Evolutionary conservation across 352 stramenopile genomes (phyloP), one percentile per base, ranked within the genome.

Genomic region (Globisporangium uncinulatum): DNA sequence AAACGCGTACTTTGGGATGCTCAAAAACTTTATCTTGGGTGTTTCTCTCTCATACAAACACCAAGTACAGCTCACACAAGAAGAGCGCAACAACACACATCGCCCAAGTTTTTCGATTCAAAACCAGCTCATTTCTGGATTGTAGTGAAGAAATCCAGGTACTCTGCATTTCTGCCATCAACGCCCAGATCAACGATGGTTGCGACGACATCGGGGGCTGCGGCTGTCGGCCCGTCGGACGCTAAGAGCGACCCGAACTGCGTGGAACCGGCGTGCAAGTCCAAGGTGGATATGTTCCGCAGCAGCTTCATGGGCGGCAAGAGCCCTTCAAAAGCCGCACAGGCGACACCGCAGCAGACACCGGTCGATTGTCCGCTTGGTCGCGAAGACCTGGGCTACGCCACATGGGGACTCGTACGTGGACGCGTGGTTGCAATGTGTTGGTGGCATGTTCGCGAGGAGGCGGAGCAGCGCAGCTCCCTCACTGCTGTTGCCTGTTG

Each of bases 391-490:
- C 70, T 97, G 17, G 91, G 91, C 41, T 77, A 79, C 41, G 70
- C 78, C 4, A 96, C 87, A 7, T 97, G 91, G 91, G 79, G 77
- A 61, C 70, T 97, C 69, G 87, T 96, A 44, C 21, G 63, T 63
- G 19, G 4, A 13, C 59, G 34, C 21, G 63, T 63, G 19, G 4
- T 14, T 61, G 34, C 5, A 41, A 8, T 37, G 29, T 53, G 44
- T 1, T 19, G 21, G 6, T 0, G 21, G 13, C 8, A 8, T 1
- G 53, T 51, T 10, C 7, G 7, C 14, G 34, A 7, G 39, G 15
- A 2, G 11, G 34, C 29, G 11, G 17, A 37, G 11, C 13, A 17
- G 15, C 20, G 7, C 3, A 20, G 24, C 6, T 17, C 31, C 9
- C 9, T 51, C 2, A 39, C 7, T 44, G 39, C 11, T 8, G 7